These are phyloP conservation scores for Aspergillus persii DNA, from an alignment of 2,329 filamentous ascomycete genomes.

Conservation along the genomic window DNA sequence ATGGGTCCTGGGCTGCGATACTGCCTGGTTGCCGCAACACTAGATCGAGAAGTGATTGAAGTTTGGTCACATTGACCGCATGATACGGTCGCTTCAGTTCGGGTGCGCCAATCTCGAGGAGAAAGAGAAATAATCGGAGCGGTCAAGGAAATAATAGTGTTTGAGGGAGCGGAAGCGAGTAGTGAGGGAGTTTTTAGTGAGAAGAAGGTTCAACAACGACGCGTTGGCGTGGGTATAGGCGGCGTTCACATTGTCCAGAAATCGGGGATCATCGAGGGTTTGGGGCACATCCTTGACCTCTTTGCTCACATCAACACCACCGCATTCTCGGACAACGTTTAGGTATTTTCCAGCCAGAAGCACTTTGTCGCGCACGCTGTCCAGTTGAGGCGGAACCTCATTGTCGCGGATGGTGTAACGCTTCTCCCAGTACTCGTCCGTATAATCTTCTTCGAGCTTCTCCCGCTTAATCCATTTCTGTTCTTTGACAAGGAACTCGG, in stretches of 20 bases:
- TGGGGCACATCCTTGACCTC: slow-evolving; percentile 82
- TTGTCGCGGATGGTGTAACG: slow-evolving; percentile 91
- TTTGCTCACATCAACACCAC: slow-evolving; percentile 90
- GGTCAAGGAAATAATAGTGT: slow-evolving; percentile 98
- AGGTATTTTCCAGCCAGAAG: slow-evolving; percentile 94
- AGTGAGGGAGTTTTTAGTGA: slow-evolving; percentile 89
- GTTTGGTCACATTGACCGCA: slow-evolving; percentile 83
- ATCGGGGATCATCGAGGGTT: slow-evolving; percentile 87
- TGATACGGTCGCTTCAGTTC: slow-evolving; percentile 89
- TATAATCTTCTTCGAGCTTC: slow-evolving; percentile 90
- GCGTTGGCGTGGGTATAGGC: slow-evolving; percentile 96
- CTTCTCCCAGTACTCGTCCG: slow-evolving; percentile 98
- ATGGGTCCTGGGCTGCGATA: slow-evolving; percentile 88
- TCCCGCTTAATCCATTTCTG: slow-evolving; percentile 93
- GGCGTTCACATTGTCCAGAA: slow-evolving; percentile 91
- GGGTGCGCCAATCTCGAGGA: slow-evolving; percentile 84
- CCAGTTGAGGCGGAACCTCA: slow-evolving; percentile 87
- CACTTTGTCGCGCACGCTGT: slow-evolving; percentile 89
- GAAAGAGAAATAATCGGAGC: slow-evolving; percentile 97
- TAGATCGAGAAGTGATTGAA: slow-evolving; percentile 93
- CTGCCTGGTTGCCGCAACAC: slow-evolving; percentile 95
- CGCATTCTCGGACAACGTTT: slow-evolving; percentile 95
- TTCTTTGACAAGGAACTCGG: slow-evolving; percentile 92
- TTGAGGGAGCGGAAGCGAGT: slow-evolving; percentile 86
- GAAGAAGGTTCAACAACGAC: slow-evolving; percentile 81